Evolutionary conservation across 495 filamentous ascomycete species (phyloP), one percentile per base, ranked within the genome.

Genomic region (Neurospora africana): DNA sequence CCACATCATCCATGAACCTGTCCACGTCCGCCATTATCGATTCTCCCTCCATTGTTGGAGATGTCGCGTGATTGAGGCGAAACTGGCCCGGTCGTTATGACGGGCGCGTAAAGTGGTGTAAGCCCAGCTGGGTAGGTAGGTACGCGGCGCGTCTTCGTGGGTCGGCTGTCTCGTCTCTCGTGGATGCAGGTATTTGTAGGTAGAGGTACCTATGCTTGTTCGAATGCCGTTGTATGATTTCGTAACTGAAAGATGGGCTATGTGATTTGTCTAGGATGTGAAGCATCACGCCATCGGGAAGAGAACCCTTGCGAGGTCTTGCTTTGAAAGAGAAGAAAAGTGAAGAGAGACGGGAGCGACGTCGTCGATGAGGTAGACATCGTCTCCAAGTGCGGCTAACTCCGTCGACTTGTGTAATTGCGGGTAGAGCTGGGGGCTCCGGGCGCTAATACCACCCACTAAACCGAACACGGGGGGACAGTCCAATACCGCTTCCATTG

Each of bases 11-110:
- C 3, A 72, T 47, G 2, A 74, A 71, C 30, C 68, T 69, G 36
- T 79, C 78, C 17, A 75, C 76, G 30, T 77, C 78, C 30, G 77
- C 75, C 76, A 79, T 76, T 69, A 72, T 36, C 41, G 75, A 78
- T 30, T 61, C 23, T 7, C 5, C 13, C 17, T 65, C 53, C 53
- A 33, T 65, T 33, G 27, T 65, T 2, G 33, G 53, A 33, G 53
- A 27, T 33, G 27, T 65, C 53, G 53, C 27, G 53, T 65, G 53
- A 65, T 65, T 33, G 53, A 15, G 27, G 53, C 53, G 27, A 35
- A 19, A 65, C 15, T 65, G 53, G 53, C 7, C 35, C 53, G 53
- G 27, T 65, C 53, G 27, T 33, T 65, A 30, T 65, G 7, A 65
- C 9, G 27, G 53, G 53, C 53, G 53, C 53, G 53, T 65, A 33